Evolutionary conservation across 345 rosid genomes (phyloP).

Genomic region (Microthlaspi erraticum): DNA sequence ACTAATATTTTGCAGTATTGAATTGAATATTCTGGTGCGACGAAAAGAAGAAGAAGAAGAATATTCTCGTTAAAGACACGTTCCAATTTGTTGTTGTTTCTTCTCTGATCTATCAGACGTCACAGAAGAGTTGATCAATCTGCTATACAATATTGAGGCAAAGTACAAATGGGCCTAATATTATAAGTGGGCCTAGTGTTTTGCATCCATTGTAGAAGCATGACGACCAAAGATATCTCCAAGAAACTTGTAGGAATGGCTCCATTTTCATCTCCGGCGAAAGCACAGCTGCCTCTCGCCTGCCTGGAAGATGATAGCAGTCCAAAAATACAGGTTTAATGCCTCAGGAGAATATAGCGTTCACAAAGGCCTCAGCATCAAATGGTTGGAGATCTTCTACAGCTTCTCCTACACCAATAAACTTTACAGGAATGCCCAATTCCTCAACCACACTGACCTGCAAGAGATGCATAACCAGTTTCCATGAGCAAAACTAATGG

Average conservation of each 20-base stretch:
- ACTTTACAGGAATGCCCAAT: conserved; percentile 91
- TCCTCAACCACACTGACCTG: conserved; percentile 98
- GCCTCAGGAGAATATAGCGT: conserved; percentile 80
- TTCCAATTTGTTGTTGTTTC: neutral
- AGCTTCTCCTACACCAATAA: conserved; percentile 94
- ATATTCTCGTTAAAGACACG: neutral
- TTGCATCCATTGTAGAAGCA: conserved; percentile 20
- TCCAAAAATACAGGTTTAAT: neutral
- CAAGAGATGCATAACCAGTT: conserved; percentile 20
- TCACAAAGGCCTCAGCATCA: conserved; percentile 81
- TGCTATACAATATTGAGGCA: too few relatives aligned
- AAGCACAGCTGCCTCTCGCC: conserved; percentile 4
- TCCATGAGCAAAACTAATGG: neutral
- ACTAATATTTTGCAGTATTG: neutral
- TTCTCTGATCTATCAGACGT: too few relatives aligned
- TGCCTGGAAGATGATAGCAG: conserved; percentile 5
- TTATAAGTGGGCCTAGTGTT: too few relatives aligned
- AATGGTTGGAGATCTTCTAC: conserved; percentile 95
- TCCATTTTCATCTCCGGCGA: conserved; percentile 5
- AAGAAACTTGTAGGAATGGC: conserved; percentile 28
- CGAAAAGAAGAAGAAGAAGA: neutral
- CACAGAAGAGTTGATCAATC: too few relatives aligned
- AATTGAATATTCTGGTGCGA: neutral
- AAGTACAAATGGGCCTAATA: conserved; percentile 10
- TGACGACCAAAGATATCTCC: conserved; percentile 20